Base-by-base conservation (phyloP, 768 basidiomycete genomes). In the Auricularia heimuer region DNA sequence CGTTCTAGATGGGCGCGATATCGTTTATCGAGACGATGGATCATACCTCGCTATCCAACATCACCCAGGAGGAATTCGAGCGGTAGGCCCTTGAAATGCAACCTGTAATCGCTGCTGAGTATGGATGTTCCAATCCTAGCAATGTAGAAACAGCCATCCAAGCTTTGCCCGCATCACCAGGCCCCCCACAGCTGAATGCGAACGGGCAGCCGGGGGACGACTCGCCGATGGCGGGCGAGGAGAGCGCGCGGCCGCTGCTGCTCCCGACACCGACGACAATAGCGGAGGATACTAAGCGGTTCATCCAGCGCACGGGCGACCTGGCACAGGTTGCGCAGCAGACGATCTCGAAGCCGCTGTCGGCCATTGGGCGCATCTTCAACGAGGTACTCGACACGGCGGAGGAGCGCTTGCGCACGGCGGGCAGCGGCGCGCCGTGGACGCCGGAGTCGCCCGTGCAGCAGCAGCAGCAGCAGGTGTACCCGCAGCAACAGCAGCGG, bases 11-110 rank as follows among this genome's bases (percentile, higher is more conserved):
- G 85, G 97, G 94, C 3, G 94, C 97, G 2, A 92, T 98, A 42
- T 91, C 92, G 1, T 99, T 98, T 73, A 94, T 99, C 67, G 97
- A 99, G 76, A 92, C 94, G 0, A 94, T 99, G 92, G 97, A 98
- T 73, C 91, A 95, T 65, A 89, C 93, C 0, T 90, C 91, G 7
- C 77, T 99, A 54, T 96, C 94, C n/a, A 88, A 91, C 69, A 98
- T 98, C 67, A 85, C 90, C 0, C 90, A 94, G 73, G 89, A 90
- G 54, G 93, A 98, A 67, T 99, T 99, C 66, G 97, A 98, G 73
- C 79, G 76, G 88, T 89, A 71, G 51, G 78, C 68, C 68, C 61
- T 34, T 34, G 14, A 3, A 0, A n/a, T 24, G 39, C 34, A 35
- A 63, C 11, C 0, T 39, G 18, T 37, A 63, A 67, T 36, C 61